Conservation (phyloP, 169 alveolate species). For the Hepatocystis sp. region DNA sequence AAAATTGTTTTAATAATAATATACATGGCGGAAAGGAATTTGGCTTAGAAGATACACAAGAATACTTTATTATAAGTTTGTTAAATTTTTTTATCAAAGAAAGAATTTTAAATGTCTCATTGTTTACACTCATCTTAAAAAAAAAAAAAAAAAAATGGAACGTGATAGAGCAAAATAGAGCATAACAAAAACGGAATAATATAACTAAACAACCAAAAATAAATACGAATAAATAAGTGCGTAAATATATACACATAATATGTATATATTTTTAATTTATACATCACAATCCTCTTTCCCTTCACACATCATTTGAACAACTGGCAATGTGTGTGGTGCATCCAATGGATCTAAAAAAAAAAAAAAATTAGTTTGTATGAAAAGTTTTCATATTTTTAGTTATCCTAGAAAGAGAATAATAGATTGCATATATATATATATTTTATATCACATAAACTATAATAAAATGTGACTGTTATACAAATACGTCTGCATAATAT, state of each 20-base stretch:
- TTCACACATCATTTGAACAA: conserved; percentile 77
- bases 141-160: background rate
- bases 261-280: conserved; percentile 3
- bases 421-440: too few relatives aligned
- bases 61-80: conserved; percentile 52
- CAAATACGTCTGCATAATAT: too few relatives aligned
- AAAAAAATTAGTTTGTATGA: too few relatives aligned
- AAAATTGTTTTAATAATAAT: background rate
- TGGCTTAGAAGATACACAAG: conserved; percentile 24
- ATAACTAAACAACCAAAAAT: background rate
- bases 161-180: too few relatives aligned
- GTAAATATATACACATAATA: background rate
- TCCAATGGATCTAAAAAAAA: conserved; percentile 31
- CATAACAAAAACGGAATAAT: too few relatives aligned
- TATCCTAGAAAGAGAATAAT: too few relatives aligned
- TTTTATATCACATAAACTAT: too few relatives aligned
- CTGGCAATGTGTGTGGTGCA: conserved; percentile 75
- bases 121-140: conserved; percentile 35
- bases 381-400: too few relatives aligned
- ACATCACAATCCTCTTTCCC: conserved; percentile 70
- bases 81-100: conserved; percentile 68
- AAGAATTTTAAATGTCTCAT: conserved; percentile 62
- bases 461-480: too few relatives aligned
- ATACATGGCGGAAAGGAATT: conserved; percentile 52
- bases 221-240: background rate